A percentile compares a stretch with the other conserved stretches of the same genome.
Evolutionary conservation across 1,284 basidiomycete species (phyloP).

Genomic region (Hemileia vastatrix): DNA sequence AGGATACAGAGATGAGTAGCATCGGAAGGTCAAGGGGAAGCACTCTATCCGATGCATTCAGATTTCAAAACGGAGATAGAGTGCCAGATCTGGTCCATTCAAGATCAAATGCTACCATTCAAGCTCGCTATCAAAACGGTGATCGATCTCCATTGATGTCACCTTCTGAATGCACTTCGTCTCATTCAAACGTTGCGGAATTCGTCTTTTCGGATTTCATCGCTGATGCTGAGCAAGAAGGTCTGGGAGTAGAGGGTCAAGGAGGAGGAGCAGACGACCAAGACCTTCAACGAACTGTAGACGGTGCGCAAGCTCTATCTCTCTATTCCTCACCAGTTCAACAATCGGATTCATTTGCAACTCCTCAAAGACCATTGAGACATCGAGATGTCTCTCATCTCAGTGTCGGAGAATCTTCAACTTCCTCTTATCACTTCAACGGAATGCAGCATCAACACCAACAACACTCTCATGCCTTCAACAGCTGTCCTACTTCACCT

Average conservation of each 20-base stretch:
- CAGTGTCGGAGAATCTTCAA: too few relatives aligned
- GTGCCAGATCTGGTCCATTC: conserved; percentile 9
- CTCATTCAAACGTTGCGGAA: conserved; percentile 18
- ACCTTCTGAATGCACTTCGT: conserved; percentile 10
- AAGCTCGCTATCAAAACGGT: conserved; percentile 27
- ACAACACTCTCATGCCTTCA: too few relatives aligned
- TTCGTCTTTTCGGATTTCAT: conserved; percentile 37
- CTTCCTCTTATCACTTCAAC: too few relatives aligned
- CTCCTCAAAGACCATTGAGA: too few relatives aligned
- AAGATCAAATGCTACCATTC: conserved; percentile 19
- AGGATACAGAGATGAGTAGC: conserved; percentile 22
- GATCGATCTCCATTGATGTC: conserved; percentile 25
- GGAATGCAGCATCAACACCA: too few relatives aligned
- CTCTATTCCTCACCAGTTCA: background rate
- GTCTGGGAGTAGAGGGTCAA: too few relatives aligned
- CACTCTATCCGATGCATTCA: conserved; percentile 12
- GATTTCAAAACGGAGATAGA: conserved; percentile 7
- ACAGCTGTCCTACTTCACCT: too few relatives aligned
- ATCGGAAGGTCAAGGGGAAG: conserved; percentile 25
- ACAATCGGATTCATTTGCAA: background rate
- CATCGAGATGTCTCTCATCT: too few relatives aligned
- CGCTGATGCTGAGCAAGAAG: conserved; percentile 22
- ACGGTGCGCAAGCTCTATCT: background rate
- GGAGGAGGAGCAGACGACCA: background rate
- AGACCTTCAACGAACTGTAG: background rate